These are phyloP conservation scores for Lachancea fermentati DNA, from an alignment of 805 yeast species.

Conservation along the genomic window DNA sequence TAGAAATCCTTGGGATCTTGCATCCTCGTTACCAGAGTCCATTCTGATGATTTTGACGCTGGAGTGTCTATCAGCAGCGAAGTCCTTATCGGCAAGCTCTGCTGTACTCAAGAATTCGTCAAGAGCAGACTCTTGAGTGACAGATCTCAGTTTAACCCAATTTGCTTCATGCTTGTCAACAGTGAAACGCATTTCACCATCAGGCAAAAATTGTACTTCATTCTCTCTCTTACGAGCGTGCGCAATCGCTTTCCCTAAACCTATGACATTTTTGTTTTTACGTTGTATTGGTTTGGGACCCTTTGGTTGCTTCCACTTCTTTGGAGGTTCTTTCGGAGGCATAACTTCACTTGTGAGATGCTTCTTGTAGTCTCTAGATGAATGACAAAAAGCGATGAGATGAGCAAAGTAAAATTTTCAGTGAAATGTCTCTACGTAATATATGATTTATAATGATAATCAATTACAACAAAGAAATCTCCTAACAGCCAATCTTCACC, in stretches of 20 bases:
- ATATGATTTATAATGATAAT: not conserved
- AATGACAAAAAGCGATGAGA: not conserved
- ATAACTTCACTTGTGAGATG: conserved; percentile 10
- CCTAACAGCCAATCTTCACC: too few species aligned
- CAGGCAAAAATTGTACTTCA: conserved; percentile 66
- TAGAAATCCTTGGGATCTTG: conserved; percentile 48
- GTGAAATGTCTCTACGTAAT: not conserved
- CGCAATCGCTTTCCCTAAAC: conserved; percentile 78
- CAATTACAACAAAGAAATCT: not conserved
- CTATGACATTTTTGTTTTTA: conserved; percentile 76
- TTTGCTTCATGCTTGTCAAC: conserved; percentile 77
- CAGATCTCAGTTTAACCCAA: conserved; percentile 88
- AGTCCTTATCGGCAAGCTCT: conserved; percentile 91
- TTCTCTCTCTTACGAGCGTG: conserved; percentile 68
- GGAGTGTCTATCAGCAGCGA: conserved; percentile 82
- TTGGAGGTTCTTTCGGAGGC: conserved; percentile 45
- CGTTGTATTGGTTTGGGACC: conserved; percentile 89
- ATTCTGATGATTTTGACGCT: conserved; percentile 80
- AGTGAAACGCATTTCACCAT: conserved; percentile 85
- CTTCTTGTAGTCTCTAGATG: not conserved
- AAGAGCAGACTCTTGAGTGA: conserved; percentile 87
- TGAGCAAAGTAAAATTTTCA: not conserved
- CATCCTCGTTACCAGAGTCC: conserved; percentile 40
- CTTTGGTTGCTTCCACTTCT: conserved; percentile 83
- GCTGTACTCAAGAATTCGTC: conserved; percentile 96